These are phyloP conservation scores for Boletus sensibilis DNA, from an alignment of 768 basidiomycete species.

Conservation along the genomic window DNA sequence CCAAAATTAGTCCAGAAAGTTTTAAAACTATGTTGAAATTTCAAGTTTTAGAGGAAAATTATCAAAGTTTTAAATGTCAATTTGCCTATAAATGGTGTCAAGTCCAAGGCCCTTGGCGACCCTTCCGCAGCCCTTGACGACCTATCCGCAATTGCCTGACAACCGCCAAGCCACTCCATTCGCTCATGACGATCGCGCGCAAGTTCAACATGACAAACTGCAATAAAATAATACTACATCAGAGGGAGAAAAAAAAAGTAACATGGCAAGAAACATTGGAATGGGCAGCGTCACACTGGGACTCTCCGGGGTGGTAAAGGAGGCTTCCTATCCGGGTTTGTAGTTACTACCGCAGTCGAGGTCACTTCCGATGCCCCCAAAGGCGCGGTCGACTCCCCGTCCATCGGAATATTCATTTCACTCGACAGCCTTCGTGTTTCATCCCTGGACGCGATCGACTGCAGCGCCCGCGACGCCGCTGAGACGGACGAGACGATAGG, in stretches of 20 bases:
- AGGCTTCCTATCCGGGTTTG: conserved; percentile 21
- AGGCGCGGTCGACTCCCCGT: conserved; percentile 4
- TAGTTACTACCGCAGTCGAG: conserved; percentile 2
- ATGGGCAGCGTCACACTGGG: conserved; percentile 6
- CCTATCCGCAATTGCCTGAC: no score
- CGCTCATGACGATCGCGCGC: no score
- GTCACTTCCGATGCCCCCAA: not conserved
- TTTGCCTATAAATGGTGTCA: no score
- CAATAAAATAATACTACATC: conserved; percentile 10
- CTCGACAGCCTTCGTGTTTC: conserved; percentile 32
- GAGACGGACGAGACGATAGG: conserved; percentile 22
- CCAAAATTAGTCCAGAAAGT: no score
- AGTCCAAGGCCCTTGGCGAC: no score
- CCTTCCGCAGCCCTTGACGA: no score
- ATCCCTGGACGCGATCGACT: conserved; percentile 54
- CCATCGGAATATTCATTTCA: conserved; percentile 18
- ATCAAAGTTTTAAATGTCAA: no score
- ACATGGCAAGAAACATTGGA: not conserved
- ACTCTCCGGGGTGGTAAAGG: conserved; percentile 37
- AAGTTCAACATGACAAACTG: not conserved
- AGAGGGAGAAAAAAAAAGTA: not conserved
- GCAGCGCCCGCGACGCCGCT: conserved; percentile 54
- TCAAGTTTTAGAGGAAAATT: no score
- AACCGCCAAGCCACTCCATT: not conserved
- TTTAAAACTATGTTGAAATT: no score